These are phyloP conservation scores for Scedosporium dehoogii DNA, from an alignment of 2,329 filamentous ascomycete genomes.

Conservation along the genomic window DNA sequence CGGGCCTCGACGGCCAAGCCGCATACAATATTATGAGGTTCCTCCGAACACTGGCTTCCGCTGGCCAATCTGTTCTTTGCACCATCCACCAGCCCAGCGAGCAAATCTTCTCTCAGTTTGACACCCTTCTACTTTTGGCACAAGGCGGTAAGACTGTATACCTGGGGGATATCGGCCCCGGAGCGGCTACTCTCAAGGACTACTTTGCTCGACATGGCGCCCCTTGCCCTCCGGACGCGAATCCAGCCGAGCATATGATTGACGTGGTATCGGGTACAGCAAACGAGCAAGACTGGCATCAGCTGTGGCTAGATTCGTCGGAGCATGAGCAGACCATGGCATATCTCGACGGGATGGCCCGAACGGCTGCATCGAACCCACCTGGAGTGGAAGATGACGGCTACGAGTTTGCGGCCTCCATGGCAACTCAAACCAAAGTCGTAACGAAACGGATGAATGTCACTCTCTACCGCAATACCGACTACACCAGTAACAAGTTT, in stretches of 20 bases:
- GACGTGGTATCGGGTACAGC: constrained; percentile 43
- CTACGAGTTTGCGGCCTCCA: constrained; percentile 62
- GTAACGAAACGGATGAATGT: constrained; percentile 54
- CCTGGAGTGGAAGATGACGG: constrained; percentile 36
- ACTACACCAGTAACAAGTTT: constrained; percentile 58
- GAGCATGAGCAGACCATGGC: constrained; percentile 44
- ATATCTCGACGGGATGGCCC: constrained; percentile 55
- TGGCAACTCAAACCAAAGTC: constrained; percentile 52
- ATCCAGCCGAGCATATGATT: constrained; percentile 71
- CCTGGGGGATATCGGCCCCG: constrained; percentile 54
- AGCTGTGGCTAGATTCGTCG: constrained; percentile 58
- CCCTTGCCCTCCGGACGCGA: constrained; percentile 49
- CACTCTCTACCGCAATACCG: constrained; percentile 54
- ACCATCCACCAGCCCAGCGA: constrained; percentile 65
- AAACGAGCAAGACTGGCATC: constrained; percentile 49
- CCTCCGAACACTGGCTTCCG: constrained; percentile 53
- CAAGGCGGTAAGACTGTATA: constrained; percentile 57
- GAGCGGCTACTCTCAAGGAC: constrained; percentile 40
- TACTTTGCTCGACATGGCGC: constrained; percentile 62
- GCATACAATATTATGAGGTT: constrained; percentile 58
- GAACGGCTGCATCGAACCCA: constrained; percentile 38
- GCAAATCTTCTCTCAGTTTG: constrained; percentile 56
- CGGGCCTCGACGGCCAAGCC: constrained; percentile 58
- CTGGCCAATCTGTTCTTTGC: constrained; percentile 57
- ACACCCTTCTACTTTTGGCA: constrained; percentile 54